phyloP scores from a whole-genome alignment of 805 yeast genomes.

The Kodamaea laetipori region DNA sequence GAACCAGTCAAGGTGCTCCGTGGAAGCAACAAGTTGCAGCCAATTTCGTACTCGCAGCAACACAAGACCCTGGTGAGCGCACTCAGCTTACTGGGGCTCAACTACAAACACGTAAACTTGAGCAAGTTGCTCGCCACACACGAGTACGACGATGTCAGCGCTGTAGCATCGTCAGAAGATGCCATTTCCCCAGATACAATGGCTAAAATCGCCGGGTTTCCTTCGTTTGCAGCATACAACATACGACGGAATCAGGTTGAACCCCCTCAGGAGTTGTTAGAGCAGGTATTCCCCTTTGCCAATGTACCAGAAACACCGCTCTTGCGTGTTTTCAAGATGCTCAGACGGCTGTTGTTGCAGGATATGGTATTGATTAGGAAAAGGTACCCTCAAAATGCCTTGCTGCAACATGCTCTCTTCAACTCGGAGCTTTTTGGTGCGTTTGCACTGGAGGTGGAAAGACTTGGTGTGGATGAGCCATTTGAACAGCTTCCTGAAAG shows the following conservation, averaged over 20 bases:
- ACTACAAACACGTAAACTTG: constrained; percentile 23
- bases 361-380: constrained; percentile 31
- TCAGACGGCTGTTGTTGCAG: constrained; percentile 29
- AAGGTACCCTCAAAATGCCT: constrained; percentile 25
- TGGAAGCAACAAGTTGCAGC: constrained; percentile 26
- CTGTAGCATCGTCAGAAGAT: neutral
- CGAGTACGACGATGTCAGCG: constrained; percentile 14
- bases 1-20: constrained; percentile 25
- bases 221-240: constrained; percentile 18
- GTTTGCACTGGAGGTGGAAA: constrained; percentile 6
- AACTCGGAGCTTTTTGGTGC: constrained; percentile 10
- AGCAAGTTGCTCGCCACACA: constrained; percentile 23
- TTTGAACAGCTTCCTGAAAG: neutral
- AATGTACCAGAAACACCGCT: constrained; percentile 12
- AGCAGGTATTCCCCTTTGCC: constrained; percentile 31
- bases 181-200: constrained; percentile 17
- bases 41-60: constrained; percentile 30
- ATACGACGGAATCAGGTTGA: constrained; percentile 22
- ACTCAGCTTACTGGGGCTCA: constrained; percentile 20
- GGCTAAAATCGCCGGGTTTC: constrained; percentile 27
- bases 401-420: constrained; percentile 29
- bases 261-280: constrained; percentile 29
- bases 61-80: constrained; percentile 28
- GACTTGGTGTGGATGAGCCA: constrained; percentile 1
- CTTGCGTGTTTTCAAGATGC: constrained; percentile 15